These are phyloP conservation scores for Alternaria metachromatica DNA, from an alignment of 2,329 filamentous ascomycete species.

Conservation along the genomic window DNA sequence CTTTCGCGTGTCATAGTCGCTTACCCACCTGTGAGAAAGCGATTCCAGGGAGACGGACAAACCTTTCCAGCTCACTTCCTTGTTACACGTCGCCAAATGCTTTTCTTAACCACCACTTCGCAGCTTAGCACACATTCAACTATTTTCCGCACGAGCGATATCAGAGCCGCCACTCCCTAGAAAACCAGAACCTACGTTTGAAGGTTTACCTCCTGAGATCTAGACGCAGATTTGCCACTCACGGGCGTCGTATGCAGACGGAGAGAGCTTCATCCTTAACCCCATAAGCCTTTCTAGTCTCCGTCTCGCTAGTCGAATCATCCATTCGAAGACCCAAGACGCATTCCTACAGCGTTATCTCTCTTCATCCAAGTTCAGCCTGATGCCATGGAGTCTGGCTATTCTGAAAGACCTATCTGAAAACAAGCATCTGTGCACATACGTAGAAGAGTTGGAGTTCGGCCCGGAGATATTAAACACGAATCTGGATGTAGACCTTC, in stretches of 20 bases:
- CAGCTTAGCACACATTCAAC: not conserved
- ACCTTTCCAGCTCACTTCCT: not conserved
- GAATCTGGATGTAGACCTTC: not conserved
- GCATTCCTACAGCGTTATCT: not conserved
- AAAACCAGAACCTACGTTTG: not conserved
- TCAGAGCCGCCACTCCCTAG: not conserved
- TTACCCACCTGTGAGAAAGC: not conserved
- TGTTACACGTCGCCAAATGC: not conserved
- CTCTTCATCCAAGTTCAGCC: not conserved
- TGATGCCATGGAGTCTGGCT: not conserved
- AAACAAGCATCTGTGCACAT: not conserved
- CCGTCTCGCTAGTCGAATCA: not conserved
- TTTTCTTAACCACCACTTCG: not conserved
- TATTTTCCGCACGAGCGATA: not conserved
- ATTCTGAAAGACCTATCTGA: not conserved
- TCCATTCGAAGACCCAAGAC: not conserved
- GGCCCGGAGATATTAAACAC: not conserved
- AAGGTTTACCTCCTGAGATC: not conserved
- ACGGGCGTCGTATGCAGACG: not conserved
- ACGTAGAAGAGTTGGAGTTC: not conserved
- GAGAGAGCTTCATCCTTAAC: not conserved
- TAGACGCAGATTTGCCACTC: not conserved
- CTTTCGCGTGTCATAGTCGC: not conserved
- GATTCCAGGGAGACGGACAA: not conserved
- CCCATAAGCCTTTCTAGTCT: not conserved